phyloP scores from a whole-genome alignment of 2,329 filamentous ascomycete genomes.

The Xylariaceae sp. region DNA sequence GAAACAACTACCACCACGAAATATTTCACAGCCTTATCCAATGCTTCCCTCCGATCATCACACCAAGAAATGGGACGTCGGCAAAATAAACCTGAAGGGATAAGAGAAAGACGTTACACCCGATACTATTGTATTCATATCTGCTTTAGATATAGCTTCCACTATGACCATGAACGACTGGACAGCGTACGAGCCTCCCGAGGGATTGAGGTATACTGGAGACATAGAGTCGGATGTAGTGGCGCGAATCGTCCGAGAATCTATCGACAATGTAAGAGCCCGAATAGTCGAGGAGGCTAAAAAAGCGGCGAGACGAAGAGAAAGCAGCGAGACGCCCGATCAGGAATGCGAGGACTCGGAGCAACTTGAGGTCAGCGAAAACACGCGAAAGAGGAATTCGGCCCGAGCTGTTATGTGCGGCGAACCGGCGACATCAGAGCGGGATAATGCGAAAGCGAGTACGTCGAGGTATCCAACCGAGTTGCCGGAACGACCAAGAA shows the following conservation, averaged over 20 bases:
- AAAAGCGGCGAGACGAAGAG: slow-evolving; percentile 21
- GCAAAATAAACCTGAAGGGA: background rate
- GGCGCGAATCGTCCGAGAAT: slow-evolving; percentile 37
- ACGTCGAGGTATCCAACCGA: slow-evolving; percentile 1
- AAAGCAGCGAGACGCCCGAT: slow-evolving; percentile 19
- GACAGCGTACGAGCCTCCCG: slow-evolving; percentile 43
- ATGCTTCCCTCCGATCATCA: no score
- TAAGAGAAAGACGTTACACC: slow-evolving; percentile 18
- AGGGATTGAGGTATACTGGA: slow-evolving; percentile 35
- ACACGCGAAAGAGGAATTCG: background rate
- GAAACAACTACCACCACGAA: no score
- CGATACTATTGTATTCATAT: background rate
- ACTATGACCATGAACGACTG: slow-evolving; percentile 37
- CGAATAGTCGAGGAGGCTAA: slow-evolving; percentile 32
- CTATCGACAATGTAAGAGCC: slow-evolving; percentile 41
- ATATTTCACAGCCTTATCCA: no score
- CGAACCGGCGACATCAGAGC: background rate
- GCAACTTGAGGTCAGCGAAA: background rate
- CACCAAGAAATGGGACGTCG: no score
- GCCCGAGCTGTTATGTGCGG: background rate
- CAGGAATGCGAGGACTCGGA: slow-evolving; percentile 8
- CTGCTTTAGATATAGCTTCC: background rate
- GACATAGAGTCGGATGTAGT: slow-evolving; percentile 39
- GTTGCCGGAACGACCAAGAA: slow-evolving; percentile 28
- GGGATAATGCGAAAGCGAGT: background rate